Base-by-base conservation (phyloP, 257 asterid genomes). In the Cruciata laevipes region DNA sequence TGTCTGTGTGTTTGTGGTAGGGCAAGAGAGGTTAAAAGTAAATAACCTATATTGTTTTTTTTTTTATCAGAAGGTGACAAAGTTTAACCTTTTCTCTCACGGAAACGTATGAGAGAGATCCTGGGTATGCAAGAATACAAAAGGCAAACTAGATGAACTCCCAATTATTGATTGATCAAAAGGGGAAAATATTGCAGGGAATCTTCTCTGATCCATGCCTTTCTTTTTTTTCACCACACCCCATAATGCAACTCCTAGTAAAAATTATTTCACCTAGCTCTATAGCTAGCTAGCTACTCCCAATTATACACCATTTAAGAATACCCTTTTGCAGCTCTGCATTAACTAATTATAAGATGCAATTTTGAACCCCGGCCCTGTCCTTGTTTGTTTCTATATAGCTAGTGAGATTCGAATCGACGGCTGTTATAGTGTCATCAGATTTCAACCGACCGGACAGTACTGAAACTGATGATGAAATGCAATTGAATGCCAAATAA, bases 51-150 rank as follows among this genome's bases (percentile, higher is more conserved):
- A n/a, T n/a, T n/a, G n/a, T n/a, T n/a, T n/a, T n/a, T n/a, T n/a
- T 31, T 53, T 20, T 56, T 27, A 52, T 69, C 67, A 77, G 56
- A 73, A 69, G 58, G 69, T 74, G 86, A 82, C 85, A 80, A 69
- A 75, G 58, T 61, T 67, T 68, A 73, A 76, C 81, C 73, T 60
- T 71, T 84, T 71, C 71, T 71, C 71, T 71, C 86, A 82, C 79
- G 53, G 80, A 82, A 85, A 71, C 71, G 77, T 56, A 80, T 69
- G 85, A 78, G 75, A 79, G 85, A 78, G 75, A 79, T 74, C 71
- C 79, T 68, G 55, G 59, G 63, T 53, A 51, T 49, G 38, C 66
- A 55, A 65, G 68, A 70, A 79, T 75, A 69, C 81, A 82, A 72
- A 76, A 71, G 71, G 78, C 79, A 74, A 84, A 82, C 74, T 69